Percentiles rank a stretch among this genome's conserved stretches.
These are phyloP conservation scores for Hirschioporus abietinus DNA, from an alignment of 768 basidiomycete species.

Conservation along the genomic window DNA sequence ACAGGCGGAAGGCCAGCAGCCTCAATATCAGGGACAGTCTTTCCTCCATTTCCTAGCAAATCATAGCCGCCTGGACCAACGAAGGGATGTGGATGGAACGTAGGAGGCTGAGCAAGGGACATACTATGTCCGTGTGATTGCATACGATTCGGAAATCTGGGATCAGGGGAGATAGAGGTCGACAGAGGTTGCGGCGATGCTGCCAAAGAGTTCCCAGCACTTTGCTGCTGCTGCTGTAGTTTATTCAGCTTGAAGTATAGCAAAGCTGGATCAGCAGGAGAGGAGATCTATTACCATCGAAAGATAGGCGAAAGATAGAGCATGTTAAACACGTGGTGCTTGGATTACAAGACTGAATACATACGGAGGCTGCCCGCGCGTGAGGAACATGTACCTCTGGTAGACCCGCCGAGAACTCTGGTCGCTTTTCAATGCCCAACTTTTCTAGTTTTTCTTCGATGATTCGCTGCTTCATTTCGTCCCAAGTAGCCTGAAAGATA, in stretches of 20 bases:
- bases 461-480: conserved; percentile 57
- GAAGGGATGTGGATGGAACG: conserved; percentile 31
- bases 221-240: conserved; percentile 62
- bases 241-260: conserved; percentile 81
- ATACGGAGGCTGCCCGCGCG: conserved; percentile 77
- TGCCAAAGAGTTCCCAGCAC: conserved; percentile 48
- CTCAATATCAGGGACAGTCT: conserved; percentile 45
- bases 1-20: conserved; percentile 19
- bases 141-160: conserved; percentile 31
- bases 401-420: conserved; percentile 32
- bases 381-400: conserved; percentile 70
- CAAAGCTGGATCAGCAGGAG: conserved; percentile 82
- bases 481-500: conserved; percentile 61
- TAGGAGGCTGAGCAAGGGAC: conserved; percentile 61
- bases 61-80: conserved; percentile 44
- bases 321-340: not conserved
- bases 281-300: conserved; percentile 59
- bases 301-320: not conserved
- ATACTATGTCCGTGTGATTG: conserved; percentile 67
- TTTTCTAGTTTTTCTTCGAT: conserved; percentile 81
- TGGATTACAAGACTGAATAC: conserved; percentile 22
- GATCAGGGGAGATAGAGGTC: conserved; percentile 48
- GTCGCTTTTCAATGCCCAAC: conserved; percentile 63
- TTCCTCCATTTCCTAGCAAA: conserved; percentile 58
- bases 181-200: conserved; percentile 61